These are phyloP conservation scores for Trichoderma simmonsii DNA, from an alignment of 2,329 filamentous ascomycete species.

Conservation along the genomic window DNA sequence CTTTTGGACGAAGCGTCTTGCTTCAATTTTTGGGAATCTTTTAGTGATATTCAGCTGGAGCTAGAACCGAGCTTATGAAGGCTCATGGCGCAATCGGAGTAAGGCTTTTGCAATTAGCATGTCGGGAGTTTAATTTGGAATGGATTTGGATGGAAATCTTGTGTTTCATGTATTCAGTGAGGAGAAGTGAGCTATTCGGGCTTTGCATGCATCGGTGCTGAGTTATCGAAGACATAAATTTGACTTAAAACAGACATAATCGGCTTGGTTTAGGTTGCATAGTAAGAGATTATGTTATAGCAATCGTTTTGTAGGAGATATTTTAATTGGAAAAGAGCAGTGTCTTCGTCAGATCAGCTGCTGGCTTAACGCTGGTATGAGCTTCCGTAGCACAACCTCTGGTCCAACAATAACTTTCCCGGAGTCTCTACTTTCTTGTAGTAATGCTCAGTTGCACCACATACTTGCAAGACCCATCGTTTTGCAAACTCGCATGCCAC, in stretches of 20 bases:
- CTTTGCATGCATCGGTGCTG: neutral
- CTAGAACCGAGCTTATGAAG: neutral
- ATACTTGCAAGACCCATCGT: neutral
- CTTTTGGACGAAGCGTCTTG: neutral
- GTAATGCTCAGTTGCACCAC: neutral
- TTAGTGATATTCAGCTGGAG: constrained; percentile 3
- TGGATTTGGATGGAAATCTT: neutral
- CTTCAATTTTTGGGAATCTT: neutral
- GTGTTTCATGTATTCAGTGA: neutral
- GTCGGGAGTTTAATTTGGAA: neutral
- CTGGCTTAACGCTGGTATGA: neutral
- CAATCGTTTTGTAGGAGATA: neutral
- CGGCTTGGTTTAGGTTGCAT: neutral
- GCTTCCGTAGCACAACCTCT: neutral
- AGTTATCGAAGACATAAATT: neutral
- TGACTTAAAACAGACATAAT: neutral
- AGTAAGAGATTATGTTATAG: neutral
- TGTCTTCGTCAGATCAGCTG: neutral
- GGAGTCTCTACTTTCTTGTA: neutral
- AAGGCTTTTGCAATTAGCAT: neutral
- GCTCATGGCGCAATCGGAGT: neutral
- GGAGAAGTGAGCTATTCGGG: neutral
- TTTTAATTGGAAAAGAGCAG: neutral
- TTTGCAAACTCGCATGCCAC: neutral
- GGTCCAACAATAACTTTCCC: neutral